Base-by-base conservation (phyloP, 148 eudicot genomes). In the Silene uniflora region DNA sequence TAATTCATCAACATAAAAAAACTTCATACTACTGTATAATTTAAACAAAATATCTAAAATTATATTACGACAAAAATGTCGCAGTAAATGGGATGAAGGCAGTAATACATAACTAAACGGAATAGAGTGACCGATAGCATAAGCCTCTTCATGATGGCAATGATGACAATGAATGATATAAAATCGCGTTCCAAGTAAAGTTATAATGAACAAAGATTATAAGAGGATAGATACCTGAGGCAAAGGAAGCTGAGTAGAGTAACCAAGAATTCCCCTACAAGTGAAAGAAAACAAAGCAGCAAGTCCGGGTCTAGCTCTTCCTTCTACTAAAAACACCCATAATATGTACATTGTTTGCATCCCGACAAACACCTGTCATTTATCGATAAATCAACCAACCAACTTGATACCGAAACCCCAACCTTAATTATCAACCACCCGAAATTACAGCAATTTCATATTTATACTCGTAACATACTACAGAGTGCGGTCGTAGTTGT, bases 241-340 rank as follows among this genome's bases (percentile, higher is more conserved):
- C 79, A 95, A 69, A 17, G 99, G 99, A 42, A 95, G 96, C 85
- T 95, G 98, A 64, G 99, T 95, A 7, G 92, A 79, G 72, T 95
- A 95, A 19, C 99, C 99, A 68, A 95, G 92, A 80, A 95, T 89
- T 52, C 99, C 99, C 78, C 99, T 84, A 67, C 85, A 92, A 23
- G 99, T 90, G 85, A 95, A 95, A 88, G 90, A 89, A 82, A 89
- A 91, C 76, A 92, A 67, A 1, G 99, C 90, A 21, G 99, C 86
- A 32, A 95, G 87, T 0, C 98, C 93, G 4, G 99, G 94, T 73
- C 99, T 87, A 6, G 90, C 84, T 69, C 99, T 78, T n/a, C 99
- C 99, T 78, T 95, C 97, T 49, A 95, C 84, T 11, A 92, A 63
- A 82, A 90, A 95, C 25, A 91, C 87, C 98, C 98, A 89, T 60